phyloP scores from a whole-genome alignment of 208 protist species.

The Crithidia fasciculata region DNA sequence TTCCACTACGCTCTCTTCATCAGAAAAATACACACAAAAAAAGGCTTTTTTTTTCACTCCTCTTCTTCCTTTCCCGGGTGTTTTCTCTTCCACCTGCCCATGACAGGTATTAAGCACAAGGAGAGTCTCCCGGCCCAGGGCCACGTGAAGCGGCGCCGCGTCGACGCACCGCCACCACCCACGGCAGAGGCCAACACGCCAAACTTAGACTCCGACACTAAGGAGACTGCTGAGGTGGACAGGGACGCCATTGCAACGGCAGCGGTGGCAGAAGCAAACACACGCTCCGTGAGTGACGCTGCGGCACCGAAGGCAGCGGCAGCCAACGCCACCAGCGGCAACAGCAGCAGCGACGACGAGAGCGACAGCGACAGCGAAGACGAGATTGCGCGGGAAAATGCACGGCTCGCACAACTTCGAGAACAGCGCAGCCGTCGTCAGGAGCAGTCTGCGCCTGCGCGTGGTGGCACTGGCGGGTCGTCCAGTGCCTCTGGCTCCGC shows the following conservation, averaged over 20 bases:
- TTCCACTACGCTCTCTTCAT: neutral
- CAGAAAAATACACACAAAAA: neutral
- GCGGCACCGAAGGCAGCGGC: neutral
- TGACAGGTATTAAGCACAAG: slow-evolving; percentile 62
- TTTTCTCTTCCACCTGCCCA: neutral
- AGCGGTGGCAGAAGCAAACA: too few species aligned
- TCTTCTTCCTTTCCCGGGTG: neutral
- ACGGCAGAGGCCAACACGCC: neutral
- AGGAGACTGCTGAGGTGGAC: too few species aligned
- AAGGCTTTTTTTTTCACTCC: neutral
- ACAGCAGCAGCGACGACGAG: slow-evolving; percentile 28
- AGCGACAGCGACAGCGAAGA: slow-evolving; percentile 50
- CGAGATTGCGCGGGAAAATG: slow-evolving; percentile 54
- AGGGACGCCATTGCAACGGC: neutral
- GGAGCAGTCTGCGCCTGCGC: neutral
- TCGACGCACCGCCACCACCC: slow-evolving; percentile 15
- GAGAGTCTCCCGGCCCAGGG: slow-evolving; percentile 63
- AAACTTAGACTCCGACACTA: too few species aligned
- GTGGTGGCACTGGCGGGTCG: neutral
- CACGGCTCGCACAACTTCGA: slow-evolving; percentile 53
- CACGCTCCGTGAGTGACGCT: too few species aligned
- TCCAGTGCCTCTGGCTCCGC: neutral
- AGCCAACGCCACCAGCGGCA: slow-evolving; percentile 10
- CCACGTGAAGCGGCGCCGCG: slow-evolving; percentile 65
- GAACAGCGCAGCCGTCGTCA: slow-evolving; percentile 32